phyloP scores from a whole-genome alignment of 176 grass and related monocot species.

The Aegilops longissima region DNA sequence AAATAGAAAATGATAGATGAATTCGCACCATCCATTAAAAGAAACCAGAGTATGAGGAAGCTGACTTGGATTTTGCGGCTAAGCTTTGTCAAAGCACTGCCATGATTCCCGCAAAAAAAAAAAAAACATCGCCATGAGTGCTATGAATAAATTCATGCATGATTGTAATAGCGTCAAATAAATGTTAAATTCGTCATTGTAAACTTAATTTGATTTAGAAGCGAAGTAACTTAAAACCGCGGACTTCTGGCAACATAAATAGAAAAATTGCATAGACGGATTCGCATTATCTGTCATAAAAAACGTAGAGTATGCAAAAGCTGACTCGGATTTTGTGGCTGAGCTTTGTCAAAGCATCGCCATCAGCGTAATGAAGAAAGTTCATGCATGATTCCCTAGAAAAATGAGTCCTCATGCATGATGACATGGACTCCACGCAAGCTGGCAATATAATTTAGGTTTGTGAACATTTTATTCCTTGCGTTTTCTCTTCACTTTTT shows the following conservation, averaged over 20 bases:
- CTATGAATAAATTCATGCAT: background rate
- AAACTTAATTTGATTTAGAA: background rate
- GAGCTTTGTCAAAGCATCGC: background rate
- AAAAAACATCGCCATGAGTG: background rate
- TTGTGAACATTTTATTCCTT: background rate
- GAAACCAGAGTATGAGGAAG: background rate
- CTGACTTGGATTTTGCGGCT: background rate
- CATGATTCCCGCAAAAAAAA: no score
- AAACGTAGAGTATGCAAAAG: background rate
- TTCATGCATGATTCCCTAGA: background rate
- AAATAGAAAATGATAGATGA: background rate
- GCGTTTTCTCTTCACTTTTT: background rate
- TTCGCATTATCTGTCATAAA: background rate
- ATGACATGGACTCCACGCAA: background rate
- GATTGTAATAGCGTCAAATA: no score
- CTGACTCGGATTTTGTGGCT: background rate
- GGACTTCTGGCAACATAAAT: background rate
- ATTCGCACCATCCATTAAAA: background rate
- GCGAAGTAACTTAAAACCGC: background rate
- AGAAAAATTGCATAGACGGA: background rate
- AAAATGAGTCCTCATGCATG: background rate
- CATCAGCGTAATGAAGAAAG: background rate
- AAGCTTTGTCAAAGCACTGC: background rate
- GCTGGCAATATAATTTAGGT: background rate
- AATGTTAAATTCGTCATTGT: background rate